Evolutionary conservation across 306 rosid species (phyloP), one percentile per base, ranked within the genome.

Genomic region (Gleditsia sinensis): DNA sequence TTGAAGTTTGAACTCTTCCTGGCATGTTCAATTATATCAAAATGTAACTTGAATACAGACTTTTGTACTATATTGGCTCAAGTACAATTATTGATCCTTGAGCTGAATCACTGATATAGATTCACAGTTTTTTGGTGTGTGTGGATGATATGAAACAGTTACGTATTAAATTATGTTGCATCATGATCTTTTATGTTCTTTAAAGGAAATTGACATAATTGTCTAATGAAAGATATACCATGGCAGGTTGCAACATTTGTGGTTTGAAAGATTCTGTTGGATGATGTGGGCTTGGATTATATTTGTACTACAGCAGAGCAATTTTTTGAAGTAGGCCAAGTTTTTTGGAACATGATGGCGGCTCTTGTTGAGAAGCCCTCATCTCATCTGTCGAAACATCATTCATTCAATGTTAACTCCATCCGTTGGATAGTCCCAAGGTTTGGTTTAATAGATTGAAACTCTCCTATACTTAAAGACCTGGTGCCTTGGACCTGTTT

Each of bases 231-330:
- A 49, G 75, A 51, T 80, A 55, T 75, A 8, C 70, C 23, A 42
- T 59, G 81, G 57, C 83, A 91, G 97, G 97, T 94, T 36, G 96
- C 98, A 5, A 91, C 97, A 24, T 94, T 91, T 78, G 89, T 91
- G 37, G 96, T 94, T 50, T 96, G 89, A 69, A 94, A 91, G 59
- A 94, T 91, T 83, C 79, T 94, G 81, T 76, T 94, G 86, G 98
- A 94, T 14, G 96, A 94, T 67, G 91, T 94, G 75, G 98, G 98
- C 65, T 85, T 94, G 88, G 94, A 94, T 75, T 94, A 94, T 54
- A 89, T 94, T 19, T 94, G 98, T 70, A 94, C 98, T 49, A 94
- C 96, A 7, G 96, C 97, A 0, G 98, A 94, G 76, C 92, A 97
- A 20, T 94, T 94, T 78, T 91, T 91, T 12, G 98, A 97, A 3